Conservation (phyloP, 2,329 filamentous ascomycete species). For the Aspergillus unguis region DNA sequence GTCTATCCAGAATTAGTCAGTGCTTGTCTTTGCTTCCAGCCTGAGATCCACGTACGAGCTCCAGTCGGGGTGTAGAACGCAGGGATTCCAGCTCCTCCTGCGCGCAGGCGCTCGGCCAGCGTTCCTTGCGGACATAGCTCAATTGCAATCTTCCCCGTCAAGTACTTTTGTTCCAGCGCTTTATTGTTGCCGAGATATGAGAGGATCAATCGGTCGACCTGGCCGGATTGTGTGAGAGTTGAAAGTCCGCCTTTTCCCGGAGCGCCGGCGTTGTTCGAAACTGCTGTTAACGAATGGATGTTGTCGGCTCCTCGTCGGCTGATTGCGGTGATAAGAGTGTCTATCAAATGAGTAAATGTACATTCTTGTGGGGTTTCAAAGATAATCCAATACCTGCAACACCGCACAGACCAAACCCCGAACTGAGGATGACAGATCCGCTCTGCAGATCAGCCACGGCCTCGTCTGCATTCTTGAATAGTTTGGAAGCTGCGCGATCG, state of each 20-base stretch:
- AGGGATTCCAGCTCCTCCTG: constrained; percentile 72
- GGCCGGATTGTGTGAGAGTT: constrained; percentile 64
- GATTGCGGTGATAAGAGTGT: constrained; percentile 70
- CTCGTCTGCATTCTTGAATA: constrained; percentile 54
- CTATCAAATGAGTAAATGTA: constrained; percentile 33
- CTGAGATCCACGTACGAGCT: constrained; percentile 51
- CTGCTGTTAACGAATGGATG: constrained; percentile 62
- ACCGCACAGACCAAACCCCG: constrained; percentile 79
- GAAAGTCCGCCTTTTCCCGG: constrained; percentile 67
- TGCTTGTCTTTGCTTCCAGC: no score
- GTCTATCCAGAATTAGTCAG: constrained; percentile 19
- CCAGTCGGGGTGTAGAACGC: constrained; percentile 79
- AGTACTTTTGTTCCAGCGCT: constrained; percentile 68
- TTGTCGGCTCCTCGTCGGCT: constrained; percentile 56
- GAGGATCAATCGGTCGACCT: constrained; percentile 68
- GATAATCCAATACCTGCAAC: constrained; percentile 55
- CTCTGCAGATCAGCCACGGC: constrained; percentile 69
- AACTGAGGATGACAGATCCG: constrained; percentile 68
- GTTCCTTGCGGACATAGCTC: constrained; percentile 72
- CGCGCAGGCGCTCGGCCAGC: constrained; percentile 54
- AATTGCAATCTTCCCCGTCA: constrained; percentile 69
- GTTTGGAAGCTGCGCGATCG: constrained; percentile 34
- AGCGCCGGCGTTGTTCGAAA: constrained; percentile 77
- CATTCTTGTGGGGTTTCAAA: neutral
- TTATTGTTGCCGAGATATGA: constrained; percentile 79